Percentiles rank a stretch among this genome's conserved stretches.
phyloP scores from a whole-genome alignment of 2,329 filamentous ascomycete genomes.

The Colletotrichum sp. region DNA sequence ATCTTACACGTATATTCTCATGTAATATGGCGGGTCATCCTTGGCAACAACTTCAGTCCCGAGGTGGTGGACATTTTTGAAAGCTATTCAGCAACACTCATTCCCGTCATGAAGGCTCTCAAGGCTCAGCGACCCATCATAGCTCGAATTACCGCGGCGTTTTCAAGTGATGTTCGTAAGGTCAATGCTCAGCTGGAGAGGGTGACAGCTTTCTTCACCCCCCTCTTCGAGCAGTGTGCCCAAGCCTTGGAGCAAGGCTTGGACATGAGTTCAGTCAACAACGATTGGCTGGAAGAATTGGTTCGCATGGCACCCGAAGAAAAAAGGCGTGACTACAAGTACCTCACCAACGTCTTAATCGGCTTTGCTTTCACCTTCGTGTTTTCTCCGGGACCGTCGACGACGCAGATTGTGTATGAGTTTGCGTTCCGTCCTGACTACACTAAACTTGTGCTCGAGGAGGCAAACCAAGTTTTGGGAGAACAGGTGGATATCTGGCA shows the following conservation, averaged over 20 bases:
- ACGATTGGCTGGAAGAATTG: constrained; percentile 12
- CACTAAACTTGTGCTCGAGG: background rate
- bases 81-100: constrained; percentile 4
- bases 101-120: constrained; percentile 9
- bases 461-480: constrained; percentile 2
- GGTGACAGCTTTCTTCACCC: background rate
- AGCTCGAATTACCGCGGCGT: constrained; percentile 10
- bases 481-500: background rate
- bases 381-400: constrained; percentile 4
- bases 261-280: background rate
- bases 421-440: constrained; percentile 16
- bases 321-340: constrained; percentile 5
- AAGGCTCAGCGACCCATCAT: constrained; percentile 11
- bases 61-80: constrained; percentile 5
- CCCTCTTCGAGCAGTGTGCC: background rate
- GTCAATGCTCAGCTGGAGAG: constrained; percentile 1
- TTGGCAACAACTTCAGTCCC: background rate
- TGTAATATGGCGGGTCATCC: constrained; percentile 11
- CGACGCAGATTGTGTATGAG: constrained; percentile 17
- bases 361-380: constrained; percentile 15
- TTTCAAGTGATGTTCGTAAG: background rate
- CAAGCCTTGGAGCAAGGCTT: background rate
- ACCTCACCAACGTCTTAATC: constrained; percentile 13
- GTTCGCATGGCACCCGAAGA: constrained; percentile 3
- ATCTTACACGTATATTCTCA: constrained; percentile 12